Evolutionary conservation across 371 early-diverging fungal species (phyloP).

Genomic region (Mortierella sp.): DNA sequence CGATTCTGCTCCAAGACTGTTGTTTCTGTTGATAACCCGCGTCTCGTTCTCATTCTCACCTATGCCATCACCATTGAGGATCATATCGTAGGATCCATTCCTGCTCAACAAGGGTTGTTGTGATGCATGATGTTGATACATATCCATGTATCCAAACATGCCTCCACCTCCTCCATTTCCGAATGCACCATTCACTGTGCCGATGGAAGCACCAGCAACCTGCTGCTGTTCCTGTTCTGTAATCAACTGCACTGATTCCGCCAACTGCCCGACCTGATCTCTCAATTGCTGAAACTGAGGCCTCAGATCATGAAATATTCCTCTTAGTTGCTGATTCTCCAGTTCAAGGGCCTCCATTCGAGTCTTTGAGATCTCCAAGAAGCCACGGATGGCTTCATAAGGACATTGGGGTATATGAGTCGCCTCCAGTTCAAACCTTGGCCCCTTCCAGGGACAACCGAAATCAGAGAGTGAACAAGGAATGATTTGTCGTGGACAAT

Average conservation of each 20-base stretch:
- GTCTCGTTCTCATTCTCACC: slow-evolving; percentile 13
- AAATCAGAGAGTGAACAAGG: slow-evolving; percentile 62
- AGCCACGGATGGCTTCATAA: slow-evolving; percentile 72
- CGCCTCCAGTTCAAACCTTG: slow-evolving; percentile 53
- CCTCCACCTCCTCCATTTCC: slow-evolving; percentile 7
- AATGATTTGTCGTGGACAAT: slow-evolving; percentile 64
- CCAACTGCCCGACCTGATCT: slow-evolving; percentile 57
- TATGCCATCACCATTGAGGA: slow-evolving; percentile 1
- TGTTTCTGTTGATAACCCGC: slow-evolving; percentile 21
- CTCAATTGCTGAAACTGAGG: slow-evolving; percentile 57
- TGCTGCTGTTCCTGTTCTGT: slow-evolving; percentile 32
- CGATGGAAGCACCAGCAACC: slow-evolving; percentile 19
- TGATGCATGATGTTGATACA: slow-evolving; percentile 11
- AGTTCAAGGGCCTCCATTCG: slow-evolving; percentile 58
- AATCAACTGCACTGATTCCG: slow-evolving; percentile 52
- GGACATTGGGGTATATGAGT: slow-evolving; percentile 64
- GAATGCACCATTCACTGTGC: slow-evolving; percentile 1
- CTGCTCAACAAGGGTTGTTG: slow-evolving; percentile 1
- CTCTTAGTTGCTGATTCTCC: slow-evolving; percentile 60
- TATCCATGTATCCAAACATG: slow-evolving; percentile 31
- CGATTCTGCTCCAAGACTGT: slow-evolving; percentile 39
- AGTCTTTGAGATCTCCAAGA: slow-evolving; percentile 61
- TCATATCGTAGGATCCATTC: slow-evolving; percentile 22
- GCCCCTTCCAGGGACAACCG: slow-evolving; percentile 76
- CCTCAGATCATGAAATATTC: slow-evolving; percentile 60